phyloP scores from a whole-genome alignment of 202 grass and related monocot genomes.

The Schoenoplectus tabernaemontani region DNA sequence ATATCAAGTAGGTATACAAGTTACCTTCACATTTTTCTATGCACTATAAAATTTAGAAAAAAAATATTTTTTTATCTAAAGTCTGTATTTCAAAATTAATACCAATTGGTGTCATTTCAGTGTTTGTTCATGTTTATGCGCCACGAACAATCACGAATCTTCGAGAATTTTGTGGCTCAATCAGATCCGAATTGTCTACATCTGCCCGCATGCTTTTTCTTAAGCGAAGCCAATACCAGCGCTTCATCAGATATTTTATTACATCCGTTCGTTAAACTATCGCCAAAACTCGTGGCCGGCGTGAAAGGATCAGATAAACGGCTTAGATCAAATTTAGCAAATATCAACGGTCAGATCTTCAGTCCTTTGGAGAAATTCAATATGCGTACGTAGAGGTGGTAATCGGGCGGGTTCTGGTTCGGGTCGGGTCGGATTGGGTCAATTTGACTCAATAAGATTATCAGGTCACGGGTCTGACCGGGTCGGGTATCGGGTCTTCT shows the following conservation, averaged over 20 bases:
- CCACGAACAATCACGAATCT: background rate
- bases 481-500: no score
- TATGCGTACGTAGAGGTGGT: background rate
- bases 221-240: background rate
- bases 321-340: background rate
- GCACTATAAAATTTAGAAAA: background rate
- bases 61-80: background rate
- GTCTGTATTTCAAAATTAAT: background rate
- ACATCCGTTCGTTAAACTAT: background rate
- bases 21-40: no score
- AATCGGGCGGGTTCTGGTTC: no score
- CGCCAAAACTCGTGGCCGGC: slow-evolving; percentile 29
- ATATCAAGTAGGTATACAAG: no score
- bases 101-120: background rate
- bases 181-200: background rate
- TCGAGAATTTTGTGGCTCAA: slow-evolving; percentile 31
- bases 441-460: no score
- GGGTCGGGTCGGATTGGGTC: no score
- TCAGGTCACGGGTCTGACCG: no score
- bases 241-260: fast-evolving
- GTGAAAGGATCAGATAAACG: background rate
- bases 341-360: background rate
- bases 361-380: background rate
- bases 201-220: background rate
- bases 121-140: background rate